These are phyloP conservation scores for Hypholoma sublateritium DNA, from an alignment of 768 basidiomycete species.

Conservation along the genomic window DNA sequence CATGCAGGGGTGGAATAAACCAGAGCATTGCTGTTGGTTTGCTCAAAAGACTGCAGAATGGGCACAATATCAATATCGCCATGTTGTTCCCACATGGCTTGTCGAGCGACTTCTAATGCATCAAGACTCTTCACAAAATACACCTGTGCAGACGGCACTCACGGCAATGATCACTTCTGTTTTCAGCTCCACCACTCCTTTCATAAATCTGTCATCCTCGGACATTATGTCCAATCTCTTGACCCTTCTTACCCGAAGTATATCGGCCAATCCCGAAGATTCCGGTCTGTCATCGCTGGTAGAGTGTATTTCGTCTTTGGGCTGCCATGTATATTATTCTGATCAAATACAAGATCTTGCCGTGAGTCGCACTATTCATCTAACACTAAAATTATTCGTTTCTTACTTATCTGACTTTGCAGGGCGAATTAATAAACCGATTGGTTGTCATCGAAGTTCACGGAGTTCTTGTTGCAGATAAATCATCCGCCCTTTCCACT, in stretches of 20 bases:
- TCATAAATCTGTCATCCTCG: conserved; percentile 89
- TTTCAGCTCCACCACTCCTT: conserved; percentile 76
- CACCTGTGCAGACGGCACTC: conserved; percentile 57
- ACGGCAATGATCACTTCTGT: conserved; percentile 81
- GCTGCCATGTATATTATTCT: conserved; percentile 91
- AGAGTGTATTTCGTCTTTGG: conserved; percentile 78
- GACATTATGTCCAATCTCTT: conserved; percentile 83
- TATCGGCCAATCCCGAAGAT: conserved; percentile 62
- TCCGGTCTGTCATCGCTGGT: conserved; percentile 66
- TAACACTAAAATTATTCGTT: neutral
- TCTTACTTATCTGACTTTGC: neutral
- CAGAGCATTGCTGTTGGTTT: conserved; percentile 81
- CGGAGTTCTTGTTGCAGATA: conserved; percentile 45
- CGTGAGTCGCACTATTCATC: conserved; percentile 28
- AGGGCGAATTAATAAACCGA: conserved; percentile 77
- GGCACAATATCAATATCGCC: conserved; percentile 93
- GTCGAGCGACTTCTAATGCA: conserved; percentile 73
- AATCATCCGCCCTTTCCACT: conserved; percentile 28
- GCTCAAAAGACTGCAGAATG: conserved; percentile 77
- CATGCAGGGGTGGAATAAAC: conserved; percentile 60
- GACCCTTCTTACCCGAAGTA: conserved; percentile 69
- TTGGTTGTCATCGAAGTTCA: conserved; percentile 70
- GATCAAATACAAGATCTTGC: conserved; percentile 95
- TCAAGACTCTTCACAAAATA: conserved; percentile 50
- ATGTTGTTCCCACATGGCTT: conserved; percentile 81